A percentile compares a stretch with the other conserved stretches of the same genome.
Evolutionary conservation across 805 yeast genomes (phyloP).

Genomic region (Saturnispora ahearnii): DNA sequence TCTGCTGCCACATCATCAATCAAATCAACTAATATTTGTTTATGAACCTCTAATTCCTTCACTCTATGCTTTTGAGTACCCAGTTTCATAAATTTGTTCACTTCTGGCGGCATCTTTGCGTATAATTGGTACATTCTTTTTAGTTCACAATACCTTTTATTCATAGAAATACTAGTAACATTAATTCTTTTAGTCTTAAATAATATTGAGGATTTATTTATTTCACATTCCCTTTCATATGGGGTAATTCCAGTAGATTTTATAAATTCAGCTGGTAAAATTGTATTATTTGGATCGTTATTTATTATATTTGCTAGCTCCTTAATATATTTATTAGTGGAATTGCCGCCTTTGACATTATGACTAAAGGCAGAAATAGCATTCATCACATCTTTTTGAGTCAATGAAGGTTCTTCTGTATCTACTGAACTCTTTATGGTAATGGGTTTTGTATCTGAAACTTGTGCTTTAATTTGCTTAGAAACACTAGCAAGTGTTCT

Average conservation of each 20-base stretch:
- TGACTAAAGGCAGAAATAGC: not conserved
- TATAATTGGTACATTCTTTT: constrained; percentile 44
- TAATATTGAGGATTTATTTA: not conserved
- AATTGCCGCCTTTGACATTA: not conserved
- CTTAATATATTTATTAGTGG: not conserved
- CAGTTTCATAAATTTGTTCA: constrained; percentile 33
- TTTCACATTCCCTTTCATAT: constrained; percentile 9
- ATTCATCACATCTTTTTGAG: not conserved
- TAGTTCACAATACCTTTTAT: constrained; percentile 60
- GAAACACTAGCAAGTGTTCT: not conserved
- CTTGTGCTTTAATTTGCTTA: not conserved
- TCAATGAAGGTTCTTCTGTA: not conserved
- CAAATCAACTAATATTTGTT: constrained; percentile 13
- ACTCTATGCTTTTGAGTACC: constrained; percentile 42
- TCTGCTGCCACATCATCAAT: not conserved
- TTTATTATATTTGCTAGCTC: not conserved
- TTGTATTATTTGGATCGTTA: not conserved
- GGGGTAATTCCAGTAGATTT: constrained; percentile 5
- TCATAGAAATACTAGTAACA: constrained; percentile 50
- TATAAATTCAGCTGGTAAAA: constrained; percentile 6
- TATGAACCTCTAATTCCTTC: constrained; percentile 42
- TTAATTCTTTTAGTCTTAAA: constrained; percentile 30
- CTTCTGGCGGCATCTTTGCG: constrained; percentile 24
- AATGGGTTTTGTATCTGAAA: not conserved
- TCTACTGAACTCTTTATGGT: not conserved